Conservation (phyloP, 495 filamentous ascomycete genomes). For the Aspergillus diversus region DNA sequence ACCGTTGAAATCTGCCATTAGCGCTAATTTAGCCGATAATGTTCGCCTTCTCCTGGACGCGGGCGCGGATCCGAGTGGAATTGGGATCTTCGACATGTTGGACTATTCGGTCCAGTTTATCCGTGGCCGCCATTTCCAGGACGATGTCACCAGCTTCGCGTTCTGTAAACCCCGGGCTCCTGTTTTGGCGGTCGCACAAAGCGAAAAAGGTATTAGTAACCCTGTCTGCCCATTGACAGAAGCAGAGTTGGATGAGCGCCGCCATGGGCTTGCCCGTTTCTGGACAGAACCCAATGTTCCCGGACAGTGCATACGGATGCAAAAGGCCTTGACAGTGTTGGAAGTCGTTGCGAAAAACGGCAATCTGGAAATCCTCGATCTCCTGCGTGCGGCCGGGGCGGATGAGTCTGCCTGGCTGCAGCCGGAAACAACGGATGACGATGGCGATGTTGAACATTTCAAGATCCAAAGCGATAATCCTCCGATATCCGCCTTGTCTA, state of each 20-base stretch:
- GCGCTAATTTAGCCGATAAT: background rate
- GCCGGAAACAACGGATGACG: background rate
- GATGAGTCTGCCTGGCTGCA: conserved; percentile 22
- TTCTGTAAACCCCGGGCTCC: background rate
- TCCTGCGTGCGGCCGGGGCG: conserved; percentile 16
- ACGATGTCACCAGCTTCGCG: background rate
- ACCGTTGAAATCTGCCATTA: background rate
- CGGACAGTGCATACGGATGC: conserved; percentile 13
- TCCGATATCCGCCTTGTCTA: conserved; percentile 15
- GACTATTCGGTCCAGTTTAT: background rate
- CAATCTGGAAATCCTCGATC: conserved; percentile 3
- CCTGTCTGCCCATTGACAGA: conserved; percentile 18
- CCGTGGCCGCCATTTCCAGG: background rate
- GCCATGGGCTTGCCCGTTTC: conserved; percentile 21
- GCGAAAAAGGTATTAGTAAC: conserved; percentile 2
- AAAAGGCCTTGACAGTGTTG: conserved; percentile 14
- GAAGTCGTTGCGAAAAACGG: conserved; percentile 20
- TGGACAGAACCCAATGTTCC: conserved; percentile 27
- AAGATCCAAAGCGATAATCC: conserved; percentile 3
- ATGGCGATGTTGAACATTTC: background rate
- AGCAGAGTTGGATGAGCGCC: conserved; percentile 22
- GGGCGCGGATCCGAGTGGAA: background rate
- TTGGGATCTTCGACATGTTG: background rate
- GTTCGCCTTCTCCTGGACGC: background rate
- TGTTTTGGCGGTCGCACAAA: conserved; percentile 6